These are phyloP conservation scores for Ceratobasidium sp. DNA, from an alignment of 1,284 basidiomycete species.

Conservation along the genomic window DNA sequence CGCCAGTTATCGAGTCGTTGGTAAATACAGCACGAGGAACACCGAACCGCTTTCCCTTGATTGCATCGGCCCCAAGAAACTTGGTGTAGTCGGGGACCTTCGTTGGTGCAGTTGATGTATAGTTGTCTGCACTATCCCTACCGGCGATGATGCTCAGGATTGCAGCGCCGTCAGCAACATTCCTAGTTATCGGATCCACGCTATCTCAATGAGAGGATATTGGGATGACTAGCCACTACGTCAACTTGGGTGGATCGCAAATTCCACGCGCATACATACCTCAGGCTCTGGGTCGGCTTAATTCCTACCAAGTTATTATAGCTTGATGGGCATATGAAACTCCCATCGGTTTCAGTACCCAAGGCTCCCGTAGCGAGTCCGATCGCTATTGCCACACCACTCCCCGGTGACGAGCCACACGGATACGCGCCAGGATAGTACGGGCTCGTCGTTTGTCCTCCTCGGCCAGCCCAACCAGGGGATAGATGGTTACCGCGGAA, in stretches of 20 bases:
- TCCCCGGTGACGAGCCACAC: conserved; percentile 69
- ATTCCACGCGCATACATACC: conserved; percentile 50
- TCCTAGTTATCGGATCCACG: conserved; percentile 66
- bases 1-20: conserved; percentile 33
- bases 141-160: conserved; percentile 67
- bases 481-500: conserved; percentile 62
- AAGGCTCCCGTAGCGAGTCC: conserved; percentile 66
- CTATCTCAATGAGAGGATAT: conserved; percentile 69
- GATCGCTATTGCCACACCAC: conserved; percentile 65
- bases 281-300: conserved; percentile 54
- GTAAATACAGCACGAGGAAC: conserved; percentile 52
- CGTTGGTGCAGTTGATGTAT: conserved; percentile 62
- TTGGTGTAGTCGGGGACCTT: conserved; percentile 62
- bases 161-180: conserved; percentile 64
- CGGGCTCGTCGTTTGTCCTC: conserved; percentile 65
- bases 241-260: not conserved
- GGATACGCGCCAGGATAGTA: conserved; percentile 68
- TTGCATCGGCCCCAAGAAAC: conserved; percentile 57
- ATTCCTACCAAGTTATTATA: not conserved
- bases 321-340: too few species aligned
- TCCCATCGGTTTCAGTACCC: conserved; percentile 53
- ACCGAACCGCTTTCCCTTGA: conserved; percentile 65
- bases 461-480: conserved; percentile 69
- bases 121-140: conserved; percentile 63
- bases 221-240: conserved; percentile 60